phyloP scores from a whole-genome alignment of 164 flowering plant species.

The Liquidambar formosana region DNA sequence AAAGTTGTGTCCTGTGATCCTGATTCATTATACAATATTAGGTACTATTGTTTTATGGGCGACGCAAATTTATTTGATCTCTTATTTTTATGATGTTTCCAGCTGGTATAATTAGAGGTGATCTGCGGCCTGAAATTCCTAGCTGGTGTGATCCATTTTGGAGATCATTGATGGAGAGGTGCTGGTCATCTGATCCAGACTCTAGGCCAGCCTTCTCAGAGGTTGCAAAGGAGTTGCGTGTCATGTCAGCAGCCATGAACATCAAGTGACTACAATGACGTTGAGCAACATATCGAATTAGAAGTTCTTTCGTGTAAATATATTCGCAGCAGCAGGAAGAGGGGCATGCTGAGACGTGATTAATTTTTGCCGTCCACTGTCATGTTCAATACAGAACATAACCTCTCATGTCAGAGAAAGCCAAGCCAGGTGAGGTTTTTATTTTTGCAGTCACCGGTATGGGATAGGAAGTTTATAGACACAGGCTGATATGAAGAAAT shows the following conservation, averaged over 20 bases:
- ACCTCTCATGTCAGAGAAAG: neutral
- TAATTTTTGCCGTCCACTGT: constrained; percentile 8
- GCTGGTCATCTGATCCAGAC: constrained; percentile 47
- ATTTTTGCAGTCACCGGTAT: neutral
- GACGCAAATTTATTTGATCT: too few relatives aligned
- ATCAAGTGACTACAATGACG: constrained; percentile 17
- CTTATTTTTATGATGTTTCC: neutral
- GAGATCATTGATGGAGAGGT: constrained; percentile 51
- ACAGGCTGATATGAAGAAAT: neutral
- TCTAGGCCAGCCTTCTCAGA: constrained; percentile 45
- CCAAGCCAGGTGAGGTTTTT: neutral
- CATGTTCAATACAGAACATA: too few relatives aligned
- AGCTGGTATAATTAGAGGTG: constrained; percentile 43
- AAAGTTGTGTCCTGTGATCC: too few relatives aligned
- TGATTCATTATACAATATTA: too few relatives aligned
- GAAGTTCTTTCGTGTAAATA: neutral
- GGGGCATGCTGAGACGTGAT: constrained; percentile 6
- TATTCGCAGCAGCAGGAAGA: neutral
- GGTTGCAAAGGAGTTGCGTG: constrained; percentile 37
- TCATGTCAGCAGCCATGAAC: constrained; percentile 41
- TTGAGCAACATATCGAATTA: neutral
- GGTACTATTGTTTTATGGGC: too few relatives aligned
- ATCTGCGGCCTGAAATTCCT: constrained; percentile 40
- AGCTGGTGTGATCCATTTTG: constrained; percentile 48
- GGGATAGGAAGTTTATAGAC: neutral